Conservation (phyloP, 495 filamentous ascomycete genomes). For the Viridothelium virens region DNA sequence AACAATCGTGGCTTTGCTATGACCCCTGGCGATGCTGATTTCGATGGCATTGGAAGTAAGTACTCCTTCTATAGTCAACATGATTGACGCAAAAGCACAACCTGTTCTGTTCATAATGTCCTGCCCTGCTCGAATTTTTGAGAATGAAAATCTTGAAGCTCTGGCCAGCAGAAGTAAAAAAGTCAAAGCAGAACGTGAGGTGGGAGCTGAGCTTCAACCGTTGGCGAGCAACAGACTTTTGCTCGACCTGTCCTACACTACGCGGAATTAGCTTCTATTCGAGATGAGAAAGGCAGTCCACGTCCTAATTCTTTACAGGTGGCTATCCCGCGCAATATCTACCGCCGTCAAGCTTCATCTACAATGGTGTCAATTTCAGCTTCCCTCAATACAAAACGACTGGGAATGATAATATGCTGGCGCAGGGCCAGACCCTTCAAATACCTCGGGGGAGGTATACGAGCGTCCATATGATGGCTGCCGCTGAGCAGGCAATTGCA, state of each 20-base stretch:
- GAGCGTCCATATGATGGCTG: conserved; percentile 43
- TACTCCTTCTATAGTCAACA: not conserved
- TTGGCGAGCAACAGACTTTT: not conserved
- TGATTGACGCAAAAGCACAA: not conserved
- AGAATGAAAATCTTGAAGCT: not conserved
- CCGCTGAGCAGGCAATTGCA: conserved; percentile 40
- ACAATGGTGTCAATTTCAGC: conserved; percentile 40
- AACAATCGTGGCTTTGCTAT: conserved; percentile 25
- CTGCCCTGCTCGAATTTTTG: not conserved
- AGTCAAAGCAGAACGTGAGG: too few relatives aligned
- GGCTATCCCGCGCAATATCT: conserved; percentile 41
- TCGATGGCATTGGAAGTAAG: conserved; percentile 16
- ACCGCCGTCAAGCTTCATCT: conserved; percentile 36
- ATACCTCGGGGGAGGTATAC: conserved; percentile 37
- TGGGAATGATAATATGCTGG: conserved; percentile 41
- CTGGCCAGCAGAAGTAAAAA: too few relatives aligned
- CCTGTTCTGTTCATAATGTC: not conserved
- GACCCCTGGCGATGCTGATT: conserved; percentile 22
- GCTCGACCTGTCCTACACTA: not conserved
- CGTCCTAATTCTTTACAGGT: conserved; percentile 22
- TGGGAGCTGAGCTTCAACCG: not conserved
- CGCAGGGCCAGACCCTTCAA: conserved; percentile 37
- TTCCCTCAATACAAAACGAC: conserved; percentile 43
- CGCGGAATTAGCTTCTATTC: conserved; percentile 8
- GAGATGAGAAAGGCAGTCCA: not conserved